A percentile compares a stretch with the other conserved stretches of the same genome.
Conservation (phyloP, 129 eudicot species). For the Flaveria brownii region DNA sequence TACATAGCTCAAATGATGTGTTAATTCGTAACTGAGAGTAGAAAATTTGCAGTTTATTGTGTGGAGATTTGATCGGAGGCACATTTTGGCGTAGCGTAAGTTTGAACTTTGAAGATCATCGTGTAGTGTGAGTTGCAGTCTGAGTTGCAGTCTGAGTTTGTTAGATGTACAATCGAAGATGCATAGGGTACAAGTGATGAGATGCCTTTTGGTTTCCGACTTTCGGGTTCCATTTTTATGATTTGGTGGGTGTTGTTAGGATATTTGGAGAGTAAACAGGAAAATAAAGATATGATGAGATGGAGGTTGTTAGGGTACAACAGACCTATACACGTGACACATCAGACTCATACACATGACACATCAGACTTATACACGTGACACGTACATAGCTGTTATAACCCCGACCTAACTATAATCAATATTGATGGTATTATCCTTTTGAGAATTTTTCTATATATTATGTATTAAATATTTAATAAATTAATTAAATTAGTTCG, state of each 20-base stretch:
- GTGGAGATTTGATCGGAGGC: background rate
- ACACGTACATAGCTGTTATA: background rate
- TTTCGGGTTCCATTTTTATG: background rate
- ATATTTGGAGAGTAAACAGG: background rate
- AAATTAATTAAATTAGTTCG: background rate
- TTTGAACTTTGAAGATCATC: too few relatives aligned
- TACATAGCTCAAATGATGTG: background rate
- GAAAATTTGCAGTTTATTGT: background rate
- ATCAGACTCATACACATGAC: slow-evolving; percentile 21
- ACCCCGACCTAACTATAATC: background rate
- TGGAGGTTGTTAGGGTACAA: slow-evolving; percentile 14
- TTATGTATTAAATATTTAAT: background rate
- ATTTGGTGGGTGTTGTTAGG: background rate
- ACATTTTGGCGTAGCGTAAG: slow-evolving; percentile 3
- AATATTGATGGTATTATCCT: background rate
- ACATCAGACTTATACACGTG: slow-evolving; percentile 23
- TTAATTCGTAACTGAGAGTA: background rate
- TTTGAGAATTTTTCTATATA: too few relatives aligned
- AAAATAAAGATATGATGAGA: slow-evolving; percentile 14
- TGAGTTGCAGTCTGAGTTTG: slow-evolving; percentile 1
- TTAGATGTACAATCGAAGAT: slow-evolving; percentile 19
- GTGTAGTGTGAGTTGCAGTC: too few relatives aligned
- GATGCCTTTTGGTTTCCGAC: background rate
- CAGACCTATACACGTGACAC: slow-evolving; percentile 25
- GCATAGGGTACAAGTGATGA: slow-evolving; percentile 27